Evolutionary conservation across 352 stramenopile genomes (phyloP).

Genomic region (Phytophthora tentaculata): DNA sequence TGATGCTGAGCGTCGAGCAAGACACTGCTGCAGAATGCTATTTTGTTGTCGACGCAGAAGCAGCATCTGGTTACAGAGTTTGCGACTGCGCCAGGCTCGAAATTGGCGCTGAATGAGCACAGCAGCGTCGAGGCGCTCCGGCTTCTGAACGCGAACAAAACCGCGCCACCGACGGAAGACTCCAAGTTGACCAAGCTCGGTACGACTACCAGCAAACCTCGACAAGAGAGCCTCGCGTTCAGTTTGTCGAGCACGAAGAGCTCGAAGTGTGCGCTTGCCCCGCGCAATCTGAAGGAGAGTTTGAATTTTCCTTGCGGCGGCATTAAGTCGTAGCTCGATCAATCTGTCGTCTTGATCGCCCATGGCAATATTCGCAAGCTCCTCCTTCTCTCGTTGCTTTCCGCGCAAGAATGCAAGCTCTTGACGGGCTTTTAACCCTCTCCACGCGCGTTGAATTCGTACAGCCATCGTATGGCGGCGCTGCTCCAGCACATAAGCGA

Average conservation of each 20-base stretch:
- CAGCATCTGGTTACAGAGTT: conserved; percentile 46
- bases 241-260: conserved; percentile 43
- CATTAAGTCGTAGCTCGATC: conserved; percentile 46
- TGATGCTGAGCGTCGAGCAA: conserved; percentile 37
- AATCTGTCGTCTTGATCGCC: conserved; percentile 47
- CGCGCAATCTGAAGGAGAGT: conserved; percentile 50
- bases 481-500: conserved; percentile 38
- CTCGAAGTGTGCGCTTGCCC: conserved; percentile 39
- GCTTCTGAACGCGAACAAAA: conserved; percentile 43
- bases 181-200: conserved; percentile 30
- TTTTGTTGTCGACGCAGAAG: conserved; percentile 41
- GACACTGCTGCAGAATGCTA: conserved; percentile 45
- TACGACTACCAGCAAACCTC: conserved; percentile 42
- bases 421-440: conserved; percentile 29
- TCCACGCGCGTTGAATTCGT: conserved; percentile 60
- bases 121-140: conserved; percentile 40
- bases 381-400: conserved; percentile 44
- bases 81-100: conserved; percentile 44
- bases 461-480: conserved; percentile 37
- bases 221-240: conserved; percentile 46
- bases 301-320: conserved; percentile 58
- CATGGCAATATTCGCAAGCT: conserved; percentile 44
- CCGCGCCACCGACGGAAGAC: conserved; percentile 46
- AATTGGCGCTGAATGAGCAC: conserved; percentile 48
- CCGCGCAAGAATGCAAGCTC: conserved; percentile 33